Conservation (phyloP, 2,329 filamentous ascomycete genomes). For the Neonectria neomacrospora region DNA sequence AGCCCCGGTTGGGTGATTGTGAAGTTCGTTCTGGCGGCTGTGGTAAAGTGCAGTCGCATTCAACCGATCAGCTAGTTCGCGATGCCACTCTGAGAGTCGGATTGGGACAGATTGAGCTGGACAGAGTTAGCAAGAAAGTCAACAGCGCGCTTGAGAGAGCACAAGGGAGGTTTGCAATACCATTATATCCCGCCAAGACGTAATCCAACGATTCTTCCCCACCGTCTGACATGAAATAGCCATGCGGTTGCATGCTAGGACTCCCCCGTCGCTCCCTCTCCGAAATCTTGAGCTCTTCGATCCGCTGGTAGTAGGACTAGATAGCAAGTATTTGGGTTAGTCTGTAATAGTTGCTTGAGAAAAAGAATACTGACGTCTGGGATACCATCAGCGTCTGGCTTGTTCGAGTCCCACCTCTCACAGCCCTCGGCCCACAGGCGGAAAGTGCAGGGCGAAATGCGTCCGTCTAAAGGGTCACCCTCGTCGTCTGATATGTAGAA, state of each 20-base stretch:
- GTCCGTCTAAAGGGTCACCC: slow-evolving; percentile 49
- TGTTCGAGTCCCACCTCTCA: slow-evolving; percentile 43
- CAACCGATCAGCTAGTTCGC: slow-evolving; percentile 4
- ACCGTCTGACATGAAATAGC: not conserved
- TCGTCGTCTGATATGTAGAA: slow-evolving; percentile 54
- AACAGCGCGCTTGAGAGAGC: not conserved
- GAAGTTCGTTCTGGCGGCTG: not conserved
- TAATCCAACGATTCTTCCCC: slow-evolving; percentile 12
- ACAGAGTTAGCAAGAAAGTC: not conserved
- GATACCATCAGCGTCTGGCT: slow-evolving; percentile 13
- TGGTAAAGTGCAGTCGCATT: not conserved
- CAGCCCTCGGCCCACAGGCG: slow-evolving; percentile 51
- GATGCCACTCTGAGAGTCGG: slow-evolving; percentile 23
- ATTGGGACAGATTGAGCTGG: slow-evolving; percentile 9
- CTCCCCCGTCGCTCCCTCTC: not conserved
- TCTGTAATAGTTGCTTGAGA: not conserved
- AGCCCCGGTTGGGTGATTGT: not conserved
- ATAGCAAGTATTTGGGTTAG: not conserved
- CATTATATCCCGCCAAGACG: slow-evolving; percentile 7
- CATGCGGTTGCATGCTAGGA: not conserved
- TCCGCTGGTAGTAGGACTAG: slow-evolving; percentile 8
- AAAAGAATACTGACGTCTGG: slow-evolving; percentile 20
- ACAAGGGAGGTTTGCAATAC: not conserved
- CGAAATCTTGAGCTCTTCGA: slow-evolving; percentile 4
- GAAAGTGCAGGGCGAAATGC: slow-evolving; percentile 57